Evolutionary conservation across 2,329 filamentous ascomycete species (phyloP), one percentile per base, ranked within the genome.

Genomic region (Diatrype stigma): DNA sequence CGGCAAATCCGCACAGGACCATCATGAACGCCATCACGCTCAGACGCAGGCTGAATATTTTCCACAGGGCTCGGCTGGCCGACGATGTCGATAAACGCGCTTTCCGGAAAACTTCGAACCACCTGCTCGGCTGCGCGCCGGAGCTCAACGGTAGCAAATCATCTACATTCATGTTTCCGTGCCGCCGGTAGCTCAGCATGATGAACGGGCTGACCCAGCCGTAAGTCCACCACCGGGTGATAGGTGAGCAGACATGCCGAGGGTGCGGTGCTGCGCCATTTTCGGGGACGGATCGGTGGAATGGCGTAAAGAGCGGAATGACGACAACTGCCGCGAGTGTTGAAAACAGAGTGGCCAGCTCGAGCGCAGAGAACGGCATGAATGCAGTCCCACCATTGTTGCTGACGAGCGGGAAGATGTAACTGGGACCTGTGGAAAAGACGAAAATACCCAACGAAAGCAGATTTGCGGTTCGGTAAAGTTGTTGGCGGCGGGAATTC

Each of bases 131-230:
- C 19, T 42, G 14, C 11, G 38, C 19, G n/a, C 38, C n/a, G 8
- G 17, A 11, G 12, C 38, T 42, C 8, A 42, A 19, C 4, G 38
- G 38, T 5, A 19, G 38, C 22, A 42, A 19, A 42, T 42, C 38
- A 11, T 42, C 38, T 11, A 42, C 38, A 17, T 42, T 42, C 22
- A 42, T 11, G 19, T n/a, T n/a, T 42, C 38, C 38, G 22, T n/a
- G 14, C 38, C 17, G 38, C n/a, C n/a, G 38, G 38, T 42, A 42
- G 38, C 11, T 19, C 19, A 23, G 21, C 19, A 37, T 30, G 34
- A 47, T 37, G 28, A 47, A 47, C 14, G 46, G 26, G 22, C 46
- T 47, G 21, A 38, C 32, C 46, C 46, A 47, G 21, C 46, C 46
- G 19, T 47, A 47, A 14, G 12, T 47, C 46, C 46, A 47, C 46